phyloP scores from a whole-genome alignment of 345 rosid genomes.

The Citrus medica region DNA sequence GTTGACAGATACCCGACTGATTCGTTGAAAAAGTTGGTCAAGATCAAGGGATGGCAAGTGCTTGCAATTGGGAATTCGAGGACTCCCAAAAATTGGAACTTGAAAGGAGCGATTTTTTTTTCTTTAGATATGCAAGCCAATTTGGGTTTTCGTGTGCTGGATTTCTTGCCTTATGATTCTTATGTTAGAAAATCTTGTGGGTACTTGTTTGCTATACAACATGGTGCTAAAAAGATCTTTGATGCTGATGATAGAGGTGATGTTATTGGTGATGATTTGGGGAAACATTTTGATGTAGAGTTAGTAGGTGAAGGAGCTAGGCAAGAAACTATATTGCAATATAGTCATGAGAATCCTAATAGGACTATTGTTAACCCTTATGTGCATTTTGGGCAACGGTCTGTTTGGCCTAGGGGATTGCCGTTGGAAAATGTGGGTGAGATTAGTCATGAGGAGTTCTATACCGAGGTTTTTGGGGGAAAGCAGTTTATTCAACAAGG shows the following conservation, averaged over 20 bases:
- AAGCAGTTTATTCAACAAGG: conserved; percentile 98
- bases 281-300: conserved; percentile 90
- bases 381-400: conserved; percentile 92
- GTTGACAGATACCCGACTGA: conserved; percentile 76
- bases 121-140: conserved; percentile 86
- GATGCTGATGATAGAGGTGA: conserved; percentile 94
- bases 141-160: conserved; percentile 67
- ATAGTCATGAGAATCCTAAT: conserved; percentile 76
- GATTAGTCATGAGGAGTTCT: conserved; percentile 82
- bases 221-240: conserved; percentile 91
- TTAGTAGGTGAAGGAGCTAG: conserved; percentile 79
- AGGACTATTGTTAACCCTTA: conserved; percentile 87
- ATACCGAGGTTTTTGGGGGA: conserved; percentile 92
- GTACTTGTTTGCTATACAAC: conserved; percentile 93
- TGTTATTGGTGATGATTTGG: conserved; percentile 79
- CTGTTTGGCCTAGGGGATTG: conserved; percentile 99
- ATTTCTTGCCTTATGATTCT: conserved; percentile 88
- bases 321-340: conserved; percentile 81
- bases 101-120: conserved; percentile 81
- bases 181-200: conserved; percentile 84
- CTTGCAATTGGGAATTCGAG: conserved; percentile 81
- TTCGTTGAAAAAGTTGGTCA: conserved; percentile 53
- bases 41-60: conserved; percentile 92
- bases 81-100: conserved; percentile 83
- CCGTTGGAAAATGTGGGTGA: conserved; percentile 95